Evolutionary conservation across 2,329 filamentous ascomycete species (phyloP), one percentile per base, ranked within the genome.

Genomic region (Dactylellina parvicollis): DNA sequence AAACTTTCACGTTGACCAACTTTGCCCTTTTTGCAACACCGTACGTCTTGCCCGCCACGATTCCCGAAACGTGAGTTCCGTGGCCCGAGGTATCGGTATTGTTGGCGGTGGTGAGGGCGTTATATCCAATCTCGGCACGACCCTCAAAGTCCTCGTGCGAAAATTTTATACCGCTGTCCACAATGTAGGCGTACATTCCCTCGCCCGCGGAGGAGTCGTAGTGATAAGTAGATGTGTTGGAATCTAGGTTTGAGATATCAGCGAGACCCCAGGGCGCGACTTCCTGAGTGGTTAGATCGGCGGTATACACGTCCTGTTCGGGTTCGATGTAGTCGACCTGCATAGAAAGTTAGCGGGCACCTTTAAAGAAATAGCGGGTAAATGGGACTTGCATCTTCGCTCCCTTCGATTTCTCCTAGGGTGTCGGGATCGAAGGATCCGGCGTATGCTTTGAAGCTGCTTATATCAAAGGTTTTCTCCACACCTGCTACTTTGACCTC

Each of bases 1-100:
- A 80, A 4, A 85, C 84, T 78, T 85, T 86, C 71, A 87, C 83
- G 47, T 83, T 84, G 24, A 82, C 75, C n/a, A 82, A 57, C 20
- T 74, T 79, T 24, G 80, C 78, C 62, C 78, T 78, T 76, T 81
- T 81, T 30, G 81, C 79, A 78, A n/a, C n/a, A n/a, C n/a, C n/a
- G n/a, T n/a, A n/a, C n/a, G n/a, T n/a, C n/a, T n/a, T n/a, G n/a
- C n/a, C 78, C 18, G 71, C 80, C 26, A 80, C 79, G 44, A 79
- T 82, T 36, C 80, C 80, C 7, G 81, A 77, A 67, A 80, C 78
- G 75, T 82, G 81, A 18, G 81, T 82, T 22, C 81, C 81, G 59
- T 82, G 81, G 38, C 80, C 80, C 46, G 79, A 78, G 20, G 76
- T 76, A 44, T 78, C 75, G 14, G 52, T 54, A 10, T 64, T 32